Percentiles rank a stretch among this genome's conserved stretches.
phyloP scores from a whole-genome alignment of 1,284 basidiomycete genomes.

The Puccinia horiana region DNA sequence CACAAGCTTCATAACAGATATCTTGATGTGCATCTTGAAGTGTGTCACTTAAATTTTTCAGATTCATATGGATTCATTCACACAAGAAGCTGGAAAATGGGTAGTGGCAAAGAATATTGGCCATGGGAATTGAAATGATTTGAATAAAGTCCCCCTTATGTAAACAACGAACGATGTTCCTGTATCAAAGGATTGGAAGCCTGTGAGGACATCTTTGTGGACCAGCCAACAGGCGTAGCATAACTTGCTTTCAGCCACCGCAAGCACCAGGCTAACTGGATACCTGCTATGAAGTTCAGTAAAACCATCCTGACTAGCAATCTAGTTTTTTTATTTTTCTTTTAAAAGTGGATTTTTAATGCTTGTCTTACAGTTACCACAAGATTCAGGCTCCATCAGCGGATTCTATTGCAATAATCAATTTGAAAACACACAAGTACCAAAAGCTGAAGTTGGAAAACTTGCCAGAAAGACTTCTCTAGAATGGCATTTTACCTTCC shows the following conservation, averaged over 20 bases:
- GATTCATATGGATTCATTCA: too few relatives aligned
- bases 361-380: slow-evolving; percentile 2
- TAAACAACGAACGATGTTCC: slow-evolving; percentile 39
- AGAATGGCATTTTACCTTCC: too few relatives aligned
- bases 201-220: slow-evolving; percentile 46
- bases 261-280: slow-evolving; percentile 25
- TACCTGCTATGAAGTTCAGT: slow-evolving; percentile 42
- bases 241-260: slow-evolving; percentile 41
- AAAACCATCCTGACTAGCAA: too few relatives aligned
- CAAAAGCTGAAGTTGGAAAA: slow-evolving; percentile 18
- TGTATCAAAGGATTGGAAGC: slow-evolving; percentile 40
- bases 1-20: too few relatives aligned
- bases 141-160: too few relatives aligned
- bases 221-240: slow-evolving; percentile 28
- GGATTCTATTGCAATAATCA: slow-evolving; percentile 37
- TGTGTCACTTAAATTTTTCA: too few relatives aligned
- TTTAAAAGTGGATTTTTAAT: not conserved
- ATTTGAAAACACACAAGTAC: slow-evolving; percentile 35
- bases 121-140: too few relatives aligned
- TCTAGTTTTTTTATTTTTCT: not conserved
- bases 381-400: slow-evolving; percentile 3
- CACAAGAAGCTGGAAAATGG: too few relatives aligned
- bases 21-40: too few relatives aligned
- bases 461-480: slow-evolving; percentile 21
- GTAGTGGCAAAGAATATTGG: too few relatives aligned